These are phyloP conservation scores for Solanum bulbocastanum DNA, from an alignment of 257 asterid genomes.

Conservation along the genomic window DNA sequence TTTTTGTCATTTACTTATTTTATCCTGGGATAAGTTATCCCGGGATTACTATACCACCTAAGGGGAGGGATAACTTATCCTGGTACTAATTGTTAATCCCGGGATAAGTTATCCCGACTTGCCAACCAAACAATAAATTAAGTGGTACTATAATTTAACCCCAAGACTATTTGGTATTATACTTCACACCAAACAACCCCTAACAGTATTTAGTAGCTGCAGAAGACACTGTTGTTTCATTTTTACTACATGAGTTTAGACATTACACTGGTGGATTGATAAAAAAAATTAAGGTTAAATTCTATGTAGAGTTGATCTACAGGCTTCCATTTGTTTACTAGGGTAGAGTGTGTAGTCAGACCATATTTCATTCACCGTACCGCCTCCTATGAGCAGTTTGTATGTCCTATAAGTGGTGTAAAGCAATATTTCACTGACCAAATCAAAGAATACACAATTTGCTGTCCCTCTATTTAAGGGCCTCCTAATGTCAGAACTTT, in stretches of 20 bases:
- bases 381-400: background rate
- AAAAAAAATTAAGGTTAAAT: background rate
- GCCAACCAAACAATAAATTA: too few species aligned
- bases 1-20: too few species aligned
- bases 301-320: background rate
- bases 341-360: background rate
- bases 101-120: too few species aligned
- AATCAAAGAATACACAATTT: background rate
- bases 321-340: background rate
- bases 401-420: background rate
- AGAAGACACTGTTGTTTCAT: background rate
- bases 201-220: background rate
- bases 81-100: too few species aligned
- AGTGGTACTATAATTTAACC: too few species aligned
- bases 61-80: too few species aligned
- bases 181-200: too few species aligned
- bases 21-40: too few species aligned
- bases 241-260: background rate
- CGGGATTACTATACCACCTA: too few species aligned
- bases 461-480: background rate
- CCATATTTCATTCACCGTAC: background rate
- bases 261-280: background rate
- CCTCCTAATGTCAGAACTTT: background rate
- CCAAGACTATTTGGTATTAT: too few species aligned
- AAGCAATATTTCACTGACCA: background rate